Percentiles rank a stretch among this genome's conserved stretches.
Evolutionary conservation across 176 grass and related monocot species (phyloP).

Genomic region (Eleusine indica): DNA sequence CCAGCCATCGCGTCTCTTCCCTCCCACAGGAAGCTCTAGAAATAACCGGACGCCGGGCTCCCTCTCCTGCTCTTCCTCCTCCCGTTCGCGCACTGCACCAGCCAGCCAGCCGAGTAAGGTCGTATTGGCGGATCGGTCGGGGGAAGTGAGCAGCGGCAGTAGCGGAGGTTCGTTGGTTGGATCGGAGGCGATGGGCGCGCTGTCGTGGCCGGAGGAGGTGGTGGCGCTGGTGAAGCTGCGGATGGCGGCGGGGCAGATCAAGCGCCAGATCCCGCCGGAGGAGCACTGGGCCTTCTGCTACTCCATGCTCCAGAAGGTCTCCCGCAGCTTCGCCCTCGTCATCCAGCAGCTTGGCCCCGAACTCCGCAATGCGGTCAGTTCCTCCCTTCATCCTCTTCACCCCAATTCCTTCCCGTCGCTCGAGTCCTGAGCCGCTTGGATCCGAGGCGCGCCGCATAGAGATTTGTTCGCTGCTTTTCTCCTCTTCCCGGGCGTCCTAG

Average conservation of each 20-base stretch:
- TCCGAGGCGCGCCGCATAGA: neutral
- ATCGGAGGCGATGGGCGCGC: constrained; percentile 30
- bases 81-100: neutral
- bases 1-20: neutral
- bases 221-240: constrained; percentile 77
- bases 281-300: constrained; percentile 96
- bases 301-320: constrained; percentile 96
- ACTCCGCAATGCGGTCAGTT: constrained; percentile 86
- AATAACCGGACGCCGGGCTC: neutral
- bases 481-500: neutral
- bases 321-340: constrained; percentile 95
- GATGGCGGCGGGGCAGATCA: constrained; percentile 71
- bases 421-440: neutral
- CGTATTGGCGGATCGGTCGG: neutral
- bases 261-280: constrained; percentile 85
- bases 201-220: constrained; percentile 75
- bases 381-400: neutral
- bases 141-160: neutral
- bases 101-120: neutral
- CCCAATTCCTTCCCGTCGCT: neutral
- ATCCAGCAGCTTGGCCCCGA: constrained; percentile 92
- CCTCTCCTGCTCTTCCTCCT: too few species aligned
- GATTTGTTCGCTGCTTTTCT: neutral
- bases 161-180: neutral
- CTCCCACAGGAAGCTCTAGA: neutral